Evolutionary conservation across 352 stramenopile species (phyloP), one percentile per base, ranked within the genome.

Genomic region (Phytophthora sansomeana): DNA sequence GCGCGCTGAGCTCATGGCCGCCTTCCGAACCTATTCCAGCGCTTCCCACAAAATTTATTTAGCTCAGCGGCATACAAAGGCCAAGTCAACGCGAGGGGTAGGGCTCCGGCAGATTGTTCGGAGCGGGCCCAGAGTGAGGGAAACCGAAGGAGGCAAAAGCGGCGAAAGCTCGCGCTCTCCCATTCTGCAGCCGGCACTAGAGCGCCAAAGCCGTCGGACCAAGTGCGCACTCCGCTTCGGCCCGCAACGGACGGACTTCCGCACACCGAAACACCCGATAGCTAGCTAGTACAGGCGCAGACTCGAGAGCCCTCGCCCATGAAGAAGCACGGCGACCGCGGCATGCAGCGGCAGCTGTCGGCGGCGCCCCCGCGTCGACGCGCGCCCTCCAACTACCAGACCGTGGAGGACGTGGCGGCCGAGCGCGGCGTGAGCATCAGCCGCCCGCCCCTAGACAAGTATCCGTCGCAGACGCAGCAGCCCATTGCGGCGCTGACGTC

Each of bases 371-470:
- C 71, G 38, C 82, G 85, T 4, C 80, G 85, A 3, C 85, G 85
- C 44, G 83, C 85, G 33, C 28, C 69, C 24, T 94, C 86, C 54
- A 94, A 94, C 70, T 94, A 94, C 69, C 86, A 94, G 74, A 90
- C 75, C 39, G 72, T 94, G 10, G 82, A 92, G 46, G 83, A 91
- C 70, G 75, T 80, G 28, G 78, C 61, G 52, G 71, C 74, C 1
- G 66, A 87, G 58, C 75, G 79, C 53, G 64, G 71, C 32, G 70
- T 77, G 30, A 74, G 76, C 51, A 78, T 84, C 48, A 76, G 69
- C 28, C 54, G 66, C n/a, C 49, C 66, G 9, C 49, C 49, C 16
- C 28, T 62, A 47, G 50, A 72, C 54, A 69, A 59, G 33, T 32
- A 33, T 24, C 51, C 41, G 32, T 6, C 47, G 57, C 55, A 61